phyloP scores from a whole-genome alignment of 2,329 filamentous ascomycete genomes.

The Arthrobotrys conoides region DNA sequence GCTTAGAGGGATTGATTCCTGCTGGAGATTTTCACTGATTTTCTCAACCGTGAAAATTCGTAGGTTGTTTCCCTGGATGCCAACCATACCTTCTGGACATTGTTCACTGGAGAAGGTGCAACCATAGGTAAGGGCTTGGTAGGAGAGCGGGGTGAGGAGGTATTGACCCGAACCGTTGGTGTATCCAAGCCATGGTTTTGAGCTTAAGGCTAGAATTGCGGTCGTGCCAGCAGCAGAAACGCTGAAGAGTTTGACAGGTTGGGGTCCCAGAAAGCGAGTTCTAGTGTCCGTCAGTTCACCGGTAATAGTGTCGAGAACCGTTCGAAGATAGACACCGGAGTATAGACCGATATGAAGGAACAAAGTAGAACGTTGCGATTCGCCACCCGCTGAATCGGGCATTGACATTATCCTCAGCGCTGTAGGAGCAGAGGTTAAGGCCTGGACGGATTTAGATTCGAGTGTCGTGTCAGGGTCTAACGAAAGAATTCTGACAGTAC shows the following conservation, averaged over 20 bases:
- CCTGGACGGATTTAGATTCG: conserved; percentile 94
- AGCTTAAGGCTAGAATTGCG: conserved; percentile 89
- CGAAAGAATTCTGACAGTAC: conserved; percentile 92
- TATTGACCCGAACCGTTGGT: conserved; percentile 78
- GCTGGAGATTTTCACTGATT: conserved; percentile 85
- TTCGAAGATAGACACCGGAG: conserved; percentile 95
- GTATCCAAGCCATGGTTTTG: conserved; percentile 88
- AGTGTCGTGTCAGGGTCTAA: conserved; percentile 90
- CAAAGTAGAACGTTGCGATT: conserved; percentile 77
- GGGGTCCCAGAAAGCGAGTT: conserved; percentile 92
- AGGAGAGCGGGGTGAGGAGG: conserved; percentile 91
- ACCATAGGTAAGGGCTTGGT: conserved; percentile 88
- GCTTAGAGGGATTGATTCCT: conserved; percentile 85
- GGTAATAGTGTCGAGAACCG: conserved; percentile 93
- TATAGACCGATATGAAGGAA: conserved; percentile 97
- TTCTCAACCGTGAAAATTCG: conserved; percentile 92
- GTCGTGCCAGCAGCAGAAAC: conserved; percentile 89
- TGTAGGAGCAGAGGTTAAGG: conserved; percentile 89
- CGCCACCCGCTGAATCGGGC: conserved; percentile 88
- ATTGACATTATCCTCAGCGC: conserved; percentile 93
- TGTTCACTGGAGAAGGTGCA: conserved; percentile 98
- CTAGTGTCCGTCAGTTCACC: conserved; percentile 95
- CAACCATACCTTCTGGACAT: conserved; percentile 92
- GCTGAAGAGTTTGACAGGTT: conserved; percentile 88
- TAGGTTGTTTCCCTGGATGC: conserved; percentile 87